Evolutionary conservation across 768 basidiomycete species (phyloP).

Genomic region (Leccinum uliginosum): DNA sequence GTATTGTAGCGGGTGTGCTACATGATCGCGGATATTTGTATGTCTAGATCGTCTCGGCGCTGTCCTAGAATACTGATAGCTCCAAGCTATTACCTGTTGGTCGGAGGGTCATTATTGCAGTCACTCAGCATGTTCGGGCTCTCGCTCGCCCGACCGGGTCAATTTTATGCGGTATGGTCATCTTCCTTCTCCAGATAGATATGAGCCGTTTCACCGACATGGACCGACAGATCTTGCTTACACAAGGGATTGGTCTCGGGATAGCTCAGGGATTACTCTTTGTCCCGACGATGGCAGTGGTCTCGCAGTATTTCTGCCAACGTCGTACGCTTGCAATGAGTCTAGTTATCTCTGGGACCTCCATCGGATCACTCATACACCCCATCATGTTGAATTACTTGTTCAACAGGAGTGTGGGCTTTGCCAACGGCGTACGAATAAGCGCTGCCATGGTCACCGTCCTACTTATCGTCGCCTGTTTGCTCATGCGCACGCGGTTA

Average conservation of each 20-base stretch:
- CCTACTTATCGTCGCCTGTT: constrained; percentile 29
- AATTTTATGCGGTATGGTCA: constrained; percentile 37
- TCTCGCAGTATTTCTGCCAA: constrained; percentile 21
- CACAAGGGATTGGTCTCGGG: constrained; percentile 44
- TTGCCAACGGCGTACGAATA: background rate
- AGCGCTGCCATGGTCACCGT: constrained; percentile 28
- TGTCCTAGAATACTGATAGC: background rate
- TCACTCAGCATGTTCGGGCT: background rate
- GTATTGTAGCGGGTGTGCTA: constrained; percentile 40
- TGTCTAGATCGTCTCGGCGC: background rate
- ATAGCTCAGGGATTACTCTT: constrained; percentile 43
- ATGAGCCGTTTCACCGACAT: background rate
- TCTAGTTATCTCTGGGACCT: constrained; percentile 36
- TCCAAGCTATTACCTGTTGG: constrained; percentile 40
- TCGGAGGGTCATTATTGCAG: constrained; percentile 35
- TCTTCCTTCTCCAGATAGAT: background rate
- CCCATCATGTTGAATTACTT: constrained; percentile 27
- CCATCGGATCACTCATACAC: constrained; percentile 13
- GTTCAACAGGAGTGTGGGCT: constrained; percentile 3
- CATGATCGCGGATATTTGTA: constrained; percentile 54
- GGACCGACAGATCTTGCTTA: constrained; percentile 39
- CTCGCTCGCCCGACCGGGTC: background rate
- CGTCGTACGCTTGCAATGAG: constrained; percentile 42
- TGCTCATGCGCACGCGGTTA: background rate
- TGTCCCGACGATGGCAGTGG: constrained; percentile 40